These are phyloP conservation scores for Pestalotiopsis sp. DNA, from an alignment of 2,329 filamentous ascomycete species.

Conservation along the genomic window DNA sequence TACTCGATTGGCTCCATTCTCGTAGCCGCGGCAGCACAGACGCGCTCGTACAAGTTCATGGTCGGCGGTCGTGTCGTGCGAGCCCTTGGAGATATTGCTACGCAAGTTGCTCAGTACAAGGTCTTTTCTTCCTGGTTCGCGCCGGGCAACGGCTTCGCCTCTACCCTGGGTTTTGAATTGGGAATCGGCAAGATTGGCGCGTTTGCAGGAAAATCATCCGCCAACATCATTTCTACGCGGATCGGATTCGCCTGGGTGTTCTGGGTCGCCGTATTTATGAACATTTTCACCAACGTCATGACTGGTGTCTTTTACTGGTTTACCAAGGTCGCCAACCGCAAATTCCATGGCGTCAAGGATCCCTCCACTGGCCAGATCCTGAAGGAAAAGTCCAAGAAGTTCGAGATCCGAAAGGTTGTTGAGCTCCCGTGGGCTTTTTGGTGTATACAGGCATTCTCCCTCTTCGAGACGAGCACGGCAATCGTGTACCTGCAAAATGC, in stretches of 20 bases:
- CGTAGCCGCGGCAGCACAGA: constrained; percentile 58
- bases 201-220: constrained; percentile 62
- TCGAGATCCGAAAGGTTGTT: constrained; percentile 58
- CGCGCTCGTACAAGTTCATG: constrained; percentile 63
- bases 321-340: constrained; percentile 50
- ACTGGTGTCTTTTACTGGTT: constrained; percentile 59
- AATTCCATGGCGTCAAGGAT: constrained; percentile 50
- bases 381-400: constrained; percentile 61
- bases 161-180: constrained; percentile 62
- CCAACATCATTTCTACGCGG: constrained; percentile 61
- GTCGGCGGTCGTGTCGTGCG: constrained; percentile 57
- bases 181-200: constrained; percentile 63
- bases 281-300: constrained; percentile 61
- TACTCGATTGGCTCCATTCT: constrained; percentile 61
- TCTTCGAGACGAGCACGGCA: constrained; percentile 61
- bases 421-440: constrained; percentile 64
- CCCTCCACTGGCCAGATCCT: constrained; percentile 60
- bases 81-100: constrained; percentile 64
- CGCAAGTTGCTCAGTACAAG: constrained; percentile 66
- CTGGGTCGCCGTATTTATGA: constrained; percentile 66
- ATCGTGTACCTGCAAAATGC: constrained; percentile 58
- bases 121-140: constrained; percentile 68
- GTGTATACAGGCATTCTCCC: constrained; percentile 54
- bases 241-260: constrained; percentile 64
- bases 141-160: constrained; percentile 63